Evolutionary conservation across 768 basidiomycete genomes (phyloP).

Genomic region (Neoboletus subvelutipes): DNA sequence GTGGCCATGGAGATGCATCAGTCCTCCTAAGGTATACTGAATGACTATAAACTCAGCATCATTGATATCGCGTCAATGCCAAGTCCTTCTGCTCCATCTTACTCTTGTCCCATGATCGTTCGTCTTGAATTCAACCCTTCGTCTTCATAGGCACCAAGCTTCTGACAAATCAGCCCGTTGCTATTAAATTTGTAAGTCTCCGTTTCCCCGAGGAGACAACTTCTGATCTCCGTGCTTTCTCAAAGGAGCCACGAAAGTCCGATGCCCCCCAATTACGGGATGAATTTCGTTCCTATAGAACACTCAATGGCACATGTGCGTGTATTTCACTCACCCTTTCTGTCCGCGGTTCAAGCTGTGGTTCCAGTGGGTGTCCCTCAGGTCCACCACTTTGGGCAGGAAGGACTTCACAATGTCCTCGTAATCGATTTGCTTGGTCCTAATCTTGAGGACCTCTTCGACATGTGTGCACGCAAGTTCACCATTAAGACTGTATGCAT

Average conservation of each 20-base stretch:
- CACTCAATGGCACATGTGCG: conserved; percentile 85
- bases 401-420: conserved; percentile 95
- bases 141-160: conserved; percentile 71
- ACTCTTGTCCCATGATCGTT: not conserved
- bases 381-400: conserved; percentile 98
- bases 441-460: conserved; percentile 95
- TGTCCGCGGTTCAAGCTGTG: conserved; percentile 14
- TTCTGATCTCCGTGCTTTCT: conserved; percentile 17
- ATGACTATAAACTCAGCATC: conserved; percentile 1
- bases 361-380: conserved; percentile 89
- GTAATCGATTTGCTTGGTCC: conserved; percentile 97
- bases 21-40: conserved; percentile 6
- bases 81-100: not conserved
- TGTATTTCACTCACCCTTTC: conserved; percentile 19
- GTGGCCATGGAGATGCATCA: conserved; percentile 5
- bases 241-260: conserved; percentile 92
- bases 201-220: conserved; percentile 8
- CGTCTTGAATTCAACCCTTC: conserved; percentile 14
- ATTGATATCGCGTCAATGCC: conserved; percentile 8
- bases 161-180: conserved; percentile 82
- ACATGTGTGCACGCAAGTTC: conserved; percentile 99
- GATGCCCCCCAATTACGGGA: conserved; percentile 97
- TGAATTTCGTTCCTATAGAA: conserved; percentile 97
- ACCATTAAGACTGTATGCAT: conserved; percentile 97
- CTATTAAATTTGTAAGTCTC: conserved; percentile 90